Evolutionary conservation across 208 protist species (phyloP), one percentile per base, ranked within the genome.

Genomic region (Trypanosoma brucei): DNA sequence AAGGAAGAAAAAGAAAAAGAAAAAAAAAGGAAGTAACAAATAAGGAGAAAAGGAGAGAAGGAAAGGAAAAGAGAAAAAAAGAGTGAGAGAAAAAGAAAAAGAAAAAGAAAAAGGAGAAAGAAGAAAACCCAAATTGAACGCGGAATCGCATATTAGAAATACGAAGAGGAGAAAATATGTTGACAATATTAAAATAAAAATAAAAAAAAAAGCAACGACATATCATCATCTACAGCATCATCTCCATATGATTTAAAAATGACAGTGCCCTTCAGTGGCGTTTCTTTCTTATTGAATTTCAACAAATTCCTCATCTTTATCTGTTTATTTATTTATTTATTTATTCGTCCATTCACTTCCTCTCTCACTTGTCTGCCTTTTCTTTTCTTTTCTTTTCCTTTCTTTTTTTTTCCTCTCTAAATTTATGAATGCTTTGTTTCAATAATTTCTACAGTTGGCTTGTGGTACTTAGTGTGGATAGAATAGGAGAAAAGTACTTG

Each of bases 31-130:
- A 55, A 33, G 30, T 11, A 55, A 55, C 9, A 55, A 55, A 55
- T 11, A 22, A 55, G 7, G 30, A 55, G 30, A 7, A 55, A 33
- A 30, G 7, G 30, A 9, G 30, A 55, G 9, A 55, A 55, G 8
- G 51, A 55, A 55, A 22, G 51, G 54, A 59, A 39, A 34, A 34
- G 40, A 39, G 14, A 59, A 59, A 59, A 59, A 59, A 14, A 39
- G n/a, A 14, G 34, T 0, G n/a, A 31, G 35, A 59, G 13, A 33
- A 35, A 59, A 22, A 22, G 22, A 22, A 22, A 22, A 22, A 22
- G 22, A 22, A 22, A 22, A 22, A 22, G 22, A 22, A 22, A 22
- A 22, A 22, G 22, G 22, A 22, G 22, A 22, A 22, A 22, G 22
- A 22, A 22, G 22, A 22, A 22, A 22, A 22, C 22, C 22, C 22